phyloP scores from a whole-genome alignment of 1,284 basidiomycete genomes.

The Trichosporon asahii region DNA sequence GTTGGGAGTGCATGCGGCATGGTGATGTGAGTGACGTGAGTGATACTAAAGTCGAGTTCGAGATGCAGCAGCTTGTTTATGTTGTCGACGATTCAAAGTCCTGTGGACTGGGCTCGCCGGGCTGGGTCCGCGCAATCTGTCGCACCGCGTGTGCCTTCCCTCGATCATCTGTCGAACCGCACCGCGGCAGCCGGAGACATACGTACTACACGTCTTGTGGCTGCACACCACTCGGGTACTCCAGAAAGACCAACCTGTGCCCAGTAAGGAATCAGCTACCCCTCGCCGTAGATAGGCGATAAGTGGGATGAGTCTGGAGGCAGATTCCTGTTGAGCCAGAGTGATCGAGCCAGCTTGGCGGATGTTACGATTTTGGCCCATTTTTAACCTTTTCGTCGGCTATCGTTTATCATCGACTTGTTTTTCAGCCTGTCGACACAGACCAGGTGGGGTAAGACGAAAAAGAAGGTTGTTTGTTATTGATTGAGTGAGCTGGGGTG shows the following conservation, averaged over 20 bases:
- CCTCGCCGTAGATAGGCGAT: background rate
- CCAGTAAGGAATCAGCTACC: background rate
- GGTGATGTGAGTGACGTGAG: background rate
- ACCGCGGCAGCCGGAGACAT: too few species aligned
- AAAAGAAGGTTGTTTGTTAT: too few species aligned
- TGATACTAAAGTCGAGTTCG: too few species aligned
- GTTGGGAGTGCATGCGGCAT: background rate
- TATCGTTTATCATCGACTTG: too few species aligned
- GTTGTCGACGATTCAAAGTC: background rate
- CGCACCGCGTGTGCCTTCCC: background rate
- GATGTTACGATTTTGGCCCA: background rate
- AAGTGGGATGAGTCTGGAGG: background rate
- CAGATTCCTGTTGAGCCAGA: background rate
- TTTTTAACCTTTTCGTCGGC: background rate
- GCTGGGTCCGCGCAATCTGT: background rate
- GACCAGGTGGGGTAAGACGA: too few species aligned
- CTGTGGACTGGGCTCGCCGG: background rate
- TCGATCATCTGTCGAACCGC: background rate
- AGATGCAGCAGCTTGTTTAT: background rate
- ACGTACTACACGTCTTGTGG: too few species aligned
- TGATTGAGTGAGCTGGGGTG: too few species aligned
- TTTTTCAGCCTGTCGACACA: too few species aligned
- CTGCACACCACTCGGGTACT: background rate
- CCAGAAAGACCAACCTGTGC: background rate
- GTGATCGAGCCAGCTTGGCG: background rate